These are phyloP conservation scores for Nemania sp. DNA, from an alignment of 2,329 filamentous ascomycete species.

Conservation along the genomic window DNA sequence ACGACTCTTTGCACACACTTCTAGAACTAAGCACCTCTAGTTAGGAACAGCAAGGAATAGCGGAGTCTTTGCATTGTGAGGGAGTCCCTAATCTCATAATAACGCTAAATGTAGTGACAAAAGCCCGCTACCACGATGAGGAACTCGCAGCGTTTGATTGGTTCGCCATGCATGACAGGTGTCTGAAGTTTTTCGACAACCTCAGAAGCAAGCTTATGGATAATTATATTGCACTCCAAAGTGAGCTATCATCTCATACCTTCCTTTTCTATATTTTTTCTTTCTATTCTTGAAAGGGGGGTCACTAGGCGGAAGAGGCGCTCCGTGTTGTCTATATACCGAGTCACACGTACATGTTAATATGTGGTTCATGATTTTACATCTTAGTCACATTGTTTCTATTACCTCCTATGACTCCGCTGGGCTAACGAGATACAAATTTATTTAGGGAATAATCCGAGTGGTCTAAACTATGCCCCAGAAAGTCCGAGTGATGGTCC, in stretches of 20 bases:
- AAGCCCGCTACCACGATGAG: slow-evolving; percentile 3
- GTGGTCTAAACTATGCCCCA: not conserved
- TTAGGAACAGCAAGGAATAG: no score
- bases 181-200: slow-evolving; percentile 16
- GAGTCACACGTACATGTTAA: no score
- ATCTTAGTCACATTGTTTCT: no score
- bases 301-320: no score
- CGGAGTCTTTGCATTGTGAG: no score
- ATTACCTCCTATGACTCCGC: no score
- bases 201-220: not conserved
- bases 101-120: slow-evolving; percentile 4
- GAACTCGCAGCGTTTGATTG: slow-evolving; percentile 18
- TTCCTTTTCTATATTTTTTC: not conserved
- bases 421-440: slow-evolving; percentile 1
- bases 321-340: no score
- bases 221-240: not conserved
- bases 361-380: not conserved
- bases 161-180: slow-evolving; percentile 24
- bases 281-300: not conserved
- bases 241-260: not conserved
- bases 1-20: no score
- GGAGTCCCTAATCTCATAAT: slow-evolving; percentile 1
- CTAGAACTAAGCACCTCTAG: no score
- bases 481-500: not conserved
- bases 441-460: not conserved